A percentile compares a stretch with the other conserved stretches of the same genome.
phyloP scores from a whole-genome alignment of 257 asterid genomes.

The Petunia axillaris region DNA sequence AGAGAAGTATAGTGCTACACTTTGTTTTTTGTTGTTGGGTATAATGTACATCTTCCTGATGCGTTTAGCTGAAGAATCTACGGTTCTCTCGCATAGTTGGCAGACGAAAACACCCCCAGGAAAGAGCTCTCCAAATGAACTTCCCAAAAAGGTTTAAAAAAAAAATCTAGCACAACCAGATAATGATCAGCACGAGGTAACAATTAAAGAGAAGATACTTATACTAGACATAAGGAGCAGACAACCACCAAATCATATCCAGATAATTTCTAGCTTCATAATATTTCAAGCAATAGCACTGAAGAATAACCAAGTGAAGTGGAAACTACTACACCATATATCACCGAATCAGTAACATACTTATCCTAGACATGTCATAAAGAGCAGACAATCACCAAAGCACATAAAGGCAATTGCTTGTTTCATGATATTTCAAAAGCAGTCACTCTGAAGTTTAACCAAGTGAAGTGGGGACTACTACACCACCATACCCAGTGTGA shows the following conservation, averaged over 20 bases:
- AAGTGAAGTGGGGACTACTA: too few relatives aligned
- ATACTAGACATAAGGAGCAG: background rate
- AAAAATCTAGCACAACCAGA: background rate
- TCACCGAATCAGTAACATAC: background rate
- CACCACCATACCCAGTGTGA: too few relatives aligned
- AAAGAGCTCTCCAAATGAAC: background rate
- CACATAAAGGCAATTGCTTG: too few relatives aligned
- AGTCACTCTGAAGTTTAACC: too few relatives aligned
- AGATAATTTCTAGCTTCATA: background rate
- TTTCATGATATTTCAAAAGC: too few relatives aligned
- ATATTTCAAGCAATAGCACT: conserved; percentile 1
- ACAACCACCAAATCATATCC: background rate
- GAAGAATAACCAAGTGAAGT: background rate
- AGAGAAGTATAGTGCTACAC: background rate
- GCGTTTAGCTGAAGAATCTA: background rate
- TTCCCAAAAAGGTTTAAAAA: background rate
- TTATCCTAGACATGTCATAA: too few relatives aligned
- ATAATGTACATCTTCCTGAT: background rate
- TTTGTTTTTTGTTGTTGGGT: too few relatives aligned
- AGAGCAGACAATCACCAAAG: too few relatives aligned
- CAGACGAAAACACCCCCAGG: background rate
- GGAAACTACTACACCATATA: background rate
- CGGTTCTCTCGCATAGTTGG: background rate
- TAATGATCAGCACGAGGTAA: background rate
- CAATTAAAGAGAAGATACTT: background rate